Percentiles rank a stretch among this genome's conserved stretches.
Conservation (phyloP, 768 basidiomycete species). For the Boletus sensibilis region DNA sequence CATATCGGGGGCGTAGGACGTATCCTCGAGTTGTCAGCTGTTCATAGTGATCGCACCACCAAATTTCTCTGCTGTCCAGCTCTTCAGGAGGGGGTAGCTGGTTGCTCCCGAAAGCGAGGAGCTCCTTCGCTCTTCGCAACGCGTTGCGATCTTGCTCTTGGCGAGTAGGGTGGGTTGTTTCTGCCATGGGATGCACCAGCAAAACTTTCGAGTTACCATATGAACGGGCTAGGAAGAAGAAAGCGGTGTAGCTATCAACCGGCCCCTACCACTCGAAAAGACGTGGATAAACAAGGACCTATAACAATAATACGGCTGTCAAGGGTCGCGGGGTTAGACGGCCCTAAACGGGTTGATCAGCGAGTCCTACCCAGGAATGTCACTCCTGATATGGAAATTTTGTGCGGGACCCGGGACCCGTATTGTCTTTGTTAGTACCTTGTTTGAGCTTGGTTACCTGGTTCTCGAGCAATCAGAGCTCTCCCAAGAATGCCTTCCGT, state of each 20-base stretch:
- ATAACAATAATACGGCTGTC: background rate
- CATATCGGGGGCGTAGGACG: background rate
- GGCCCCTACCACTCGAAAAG: background rate
- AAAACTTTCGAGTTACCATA: background rate
- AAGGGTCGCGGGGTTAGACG: background rate
- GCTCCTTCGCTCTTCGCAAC: background rate
- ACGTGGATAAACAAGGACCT: background rate
- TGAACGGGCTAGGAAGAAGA: background rate
- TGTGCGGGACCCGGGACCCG: background rate
- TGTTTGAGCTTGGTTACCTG: background rate
- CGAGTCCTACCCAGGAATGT: background rate
- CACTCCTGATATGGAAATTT: background rate
- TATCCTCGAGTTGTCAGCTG: constrained; percentile 6
- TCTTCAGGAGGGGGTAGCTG: background rate
- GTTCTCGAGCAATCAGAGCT: background rate
- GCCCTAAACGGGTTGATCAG: background rate
- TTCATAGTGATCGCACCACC: background rate
- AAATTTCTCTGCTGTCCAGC: background rate
- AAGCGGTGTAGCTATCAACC: background rate
- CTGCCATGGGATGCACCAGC: background rate
- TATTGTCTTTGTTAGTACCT: background rate
- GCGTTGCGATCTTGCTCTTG: background rate
- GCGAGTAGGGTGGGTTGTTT: background rate
- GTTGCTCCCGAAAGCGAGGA: background rate
- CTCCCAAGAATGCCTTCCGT: background rate